Evolutionary conservation across 352 stramenopile genomes (phyloP).

Genomic region (Globisporangium orthogonon): DNA sequence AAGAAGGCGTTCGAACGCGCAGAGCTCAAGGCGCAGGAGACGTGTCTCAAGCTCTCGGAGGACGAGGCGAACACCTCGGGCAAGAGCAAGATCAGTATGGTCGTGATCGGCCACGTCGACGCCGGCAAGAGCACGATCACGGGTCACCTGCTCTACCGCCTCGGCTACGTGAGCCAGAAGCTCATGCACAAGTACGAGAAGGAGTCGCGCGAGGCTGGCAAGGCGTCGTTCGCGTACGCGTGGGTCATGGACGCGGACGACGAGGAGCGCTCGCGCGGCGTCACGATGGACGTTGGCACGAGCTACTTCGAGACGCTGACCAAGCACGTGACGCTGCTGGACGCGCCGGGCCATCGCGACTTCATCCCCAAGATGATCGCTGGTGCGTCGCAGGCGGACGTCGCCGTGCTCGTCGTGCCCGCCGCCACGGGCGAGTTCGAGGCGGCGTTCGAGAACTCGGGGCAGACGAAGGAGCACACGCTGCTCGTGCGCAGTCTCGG

Average conservation of each 20-base stretch:
- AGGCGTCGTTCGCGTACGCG: slow-evolving; percentile 94
- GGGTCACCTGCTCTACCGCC: slow-evolving; percentile 91
- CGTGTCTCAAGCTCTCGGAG: slow-evolving; percentile 31
- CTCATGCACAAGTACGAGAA: slow-evolving; percentile 92
- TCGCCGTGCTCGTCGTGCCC: slow-evolving; percentile 93
- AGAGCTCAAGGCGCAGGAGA: slow-evolving; percentile 62
- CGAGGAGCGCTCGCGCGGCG: slow-evolving; percentile 89
- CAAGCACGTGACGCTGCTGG: slow-evolving; percentile 93
- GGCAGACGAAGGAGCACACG: slow-evolving; percentile 98
- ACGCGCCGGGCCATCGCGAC: slow-evolving; percentile 95
- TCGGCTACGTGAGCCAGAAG: slow-evolving; percentile 84
- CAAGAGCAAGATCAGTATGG: slow-evolving; percentile 89
- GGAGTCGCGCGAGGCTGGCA: slow-evolving; percentile 86
- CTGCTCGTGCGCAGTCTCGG: slow-evolving; percentile 91
- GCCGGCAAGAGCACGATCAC: slow-evolving; percentile 97
- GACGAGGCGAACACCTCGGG: slow-evolving; percentile 35
- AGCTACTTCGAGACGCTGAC: slow-evolving; percentile 88
- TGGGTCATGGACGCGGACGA: slow-evolving; percentile 93
- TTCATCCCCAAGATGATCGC: slow-evolving; percentile 99
- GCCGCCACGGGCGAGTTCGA: slow-evolving; percentile 94
- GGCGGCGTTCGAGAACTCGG: slow-evolving; percentile 90
- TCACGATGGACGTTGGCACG: slow-evolving; percentile 97
- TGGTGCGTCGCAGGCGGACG: slow-evolving; percentile 88
- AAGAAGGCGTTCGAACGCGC: slow-evolving; percentile 63
- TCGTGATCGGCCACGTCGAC: slow-evolving; percentile 97